Conservation (phyloP, 306 rosid species). For the Cucurbita moschata region DNA sequence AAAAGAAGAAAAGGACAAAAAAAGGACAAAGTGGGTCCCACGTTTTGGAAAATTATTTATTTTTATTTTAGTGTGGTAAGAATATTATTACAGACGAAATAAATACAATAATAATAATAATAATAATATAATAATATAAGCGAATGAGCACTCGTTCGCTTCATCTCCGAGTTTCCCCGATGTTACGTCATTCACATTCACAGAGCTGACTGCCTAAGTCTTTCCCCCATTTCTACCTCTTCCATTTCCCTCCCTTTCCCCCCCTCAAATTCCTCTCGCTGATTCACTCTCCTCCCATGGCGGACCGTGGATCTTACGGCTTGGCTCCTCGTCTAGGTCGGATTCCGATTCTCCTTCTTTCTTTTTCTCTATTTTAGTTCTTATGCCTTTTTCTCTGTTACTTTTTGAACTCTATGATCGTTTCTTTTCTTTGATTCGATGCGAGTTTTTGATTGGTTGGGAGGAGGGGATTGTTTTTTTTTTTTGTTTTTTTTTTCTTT, state of each 20-base stretch:
- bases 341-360: conserved; percentile 8
- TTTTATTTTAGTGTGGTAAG: not conserved
- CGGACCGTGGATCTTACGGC: conserved; percentile 49
- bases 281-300: conserved; percentile 30
- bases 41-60: not conserved
- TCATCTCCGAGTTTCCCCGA: not conserved
- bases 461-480: not conserved
- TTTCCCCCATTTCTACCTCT: not conserved
- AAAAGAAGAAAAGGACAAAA: not conserved
- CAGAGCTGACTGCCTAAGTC: conserved; percentile 11
- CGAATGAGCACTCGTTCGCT: not conserved
- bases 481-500: not conserved
- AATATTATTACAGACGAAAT: not conserved
- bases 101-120: too few relatives aligned
- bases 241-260: not conserved
- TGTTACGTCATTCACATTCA: conserved; percentile 10
- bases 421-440: not conserved
- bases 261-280: not conserved
- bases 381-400: not conserved
- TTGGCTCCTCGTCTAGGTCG: conserved; percentile 66
- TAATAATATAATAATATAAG: not conserved
- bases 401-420: not conserved
- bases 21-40: not conserved
- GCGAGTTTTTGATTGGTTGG: not conserved
- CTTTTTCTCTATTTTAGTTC: not conserved